phyloP scores from a whole-genome alignment of 2,329 filamentous ascomycete genomes.

The Botrytis deweyae region DNA sequence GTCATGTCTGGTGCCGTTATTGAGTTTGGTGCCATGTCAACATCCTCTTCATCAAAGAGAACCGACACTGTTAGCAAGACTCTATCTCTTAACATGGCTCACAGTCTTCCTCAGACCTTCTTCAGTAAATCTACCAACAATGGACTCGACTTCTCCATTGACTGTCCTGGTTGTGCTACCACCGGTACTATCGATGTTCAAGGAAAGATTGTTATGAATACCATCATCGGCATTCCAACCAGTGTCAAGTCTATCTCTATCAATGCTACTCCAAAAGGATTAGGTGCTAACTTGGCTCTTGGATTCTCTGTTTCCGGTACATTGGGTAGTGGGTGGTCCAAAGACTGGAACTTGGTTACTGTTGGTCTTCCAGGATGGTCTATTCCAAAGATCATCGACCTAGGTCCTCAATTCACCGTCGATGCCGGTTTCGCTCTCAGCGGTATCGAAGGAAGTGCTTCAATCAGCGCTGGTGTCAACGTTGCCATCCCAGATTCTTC shows the following conservation, averaged over 20 bases:
- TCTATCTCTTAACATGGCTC: background rate
- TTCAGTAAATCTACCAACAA: constrained; percentile 18
- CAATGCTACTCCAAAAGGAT: constrained; percentile 9
- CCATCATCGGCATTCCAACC: constrained; percentile 4
- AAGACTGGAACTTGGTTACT: constrained; percentile 20
- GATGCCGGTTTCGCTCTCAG: constrained; percentile 20
- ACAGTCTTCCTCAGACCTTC: constrained; percentile 16
- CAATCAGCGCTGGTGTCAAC: constrained; percentile 4
- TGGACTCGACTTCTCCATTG: constrained; percentile 20
- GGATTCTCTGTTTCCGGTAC: constrained; percentile 18
- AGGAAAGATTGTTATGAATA: constrained; percentile 18
- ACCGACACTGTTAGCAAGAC: background rate
- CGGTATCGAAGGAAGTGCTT: constrained; percentile 13
- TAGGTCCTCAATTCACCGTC: constrained; percentile 21
- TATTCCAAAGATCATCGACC: constrained; percentile 13
- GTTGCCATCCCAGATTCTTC: constrained; percentile 18
- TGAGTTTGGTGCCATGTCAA: constrained; percentile 6
- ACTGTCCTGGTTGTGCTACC: constrained; percentile 12
- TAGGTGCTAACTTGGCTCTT: constrained; percentile 20
- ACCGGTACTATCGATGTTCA: constrained; percentile 11
- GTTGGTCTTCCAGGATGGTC: constrained; percentile 16
- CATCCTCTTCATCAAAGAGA: constrained; percentile 4
- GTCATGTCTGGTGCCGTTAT: constrained; percentile 15
- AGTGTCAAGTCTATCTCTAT: constrained; percentile 16
- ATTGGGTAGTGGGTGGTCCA: constrained; percentile 19